These are phyloP conservation scores for Crithidia acanthocephali DNA, from an alignment of 208 protist species.

Conservation along the genomic window DNA sequence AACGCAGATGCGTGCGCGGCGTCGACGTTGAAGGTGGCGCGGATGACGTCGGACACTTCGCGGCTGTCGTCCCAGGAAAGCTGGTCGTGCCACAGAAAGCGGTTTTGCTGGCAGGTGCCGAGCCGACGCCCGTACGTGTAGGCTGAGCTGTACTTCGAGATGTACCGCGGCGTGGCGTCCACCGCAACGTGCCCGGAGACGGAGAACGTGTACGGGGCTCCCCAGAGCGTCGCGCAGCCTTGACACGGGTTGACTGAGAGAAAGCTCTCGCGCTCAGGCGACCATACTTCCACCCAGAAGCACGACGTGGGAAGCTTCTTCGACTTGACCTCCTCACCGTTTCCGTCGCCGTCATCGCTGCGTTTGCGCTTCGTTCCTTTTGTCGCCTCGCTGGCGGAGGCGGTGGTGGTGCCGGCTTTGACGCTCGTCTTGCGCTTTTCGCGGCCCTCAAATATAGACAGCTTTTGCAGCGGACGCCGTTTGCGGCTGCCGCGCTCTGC, in stretches of 20 bases:
- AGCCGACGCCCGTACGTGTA: constrained; percentile 63
- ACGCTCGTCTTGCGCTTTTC: constrained; percentile 22
- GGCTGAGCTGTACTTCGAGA: constrained; percentile 75
- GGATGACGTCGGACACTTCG: constrained; percentile 76
- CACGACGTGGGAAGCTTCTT: constrained; percentile 74
- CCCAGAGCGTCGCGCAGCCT: constrained; percentile 78
- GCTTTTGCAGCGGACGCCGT: constrained; percentile 11
- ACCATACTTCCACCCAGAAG: constrained; percentile 92
- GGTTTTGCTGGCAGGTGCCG: constrained; percentile 57
- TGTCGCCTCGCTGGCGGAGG: background rate
- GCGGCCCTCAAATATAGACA: constrained; percentile 47
- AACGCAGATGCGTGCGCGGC: constrained; percentile 23
- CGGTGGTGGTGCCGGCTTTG: background rate
- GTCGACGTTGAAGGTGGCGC: constrained; percentile 53
- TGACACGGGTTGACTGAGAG: constrained; percentile 86
- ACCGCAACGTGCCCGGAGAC: constrained; percentile 66
- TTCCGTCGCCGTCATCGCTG: constrained; percentile 1
- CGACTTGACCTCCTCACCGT: constrained; percentile 35
- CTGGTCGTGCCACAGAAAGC: constrained; percentile 80
- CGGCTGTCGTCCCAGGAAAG: constrained; percentile 81
- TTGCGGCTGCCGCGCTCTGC: background rate
- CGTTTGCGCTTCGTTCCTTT: constrained; percentile 14
- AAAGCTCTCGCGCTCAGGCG: constrained; percentile 70
- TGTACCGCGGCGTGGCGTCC: constrained; percentile 87
- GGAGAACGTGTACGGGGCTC: constrained; percentile 84